Percentiles rank a stretch among this genome's conserved stretches.
phyloP scores from a whole-genome alignment of 495 filamentous ascomycete species.

The Trichoderma parareesei region DNA sequence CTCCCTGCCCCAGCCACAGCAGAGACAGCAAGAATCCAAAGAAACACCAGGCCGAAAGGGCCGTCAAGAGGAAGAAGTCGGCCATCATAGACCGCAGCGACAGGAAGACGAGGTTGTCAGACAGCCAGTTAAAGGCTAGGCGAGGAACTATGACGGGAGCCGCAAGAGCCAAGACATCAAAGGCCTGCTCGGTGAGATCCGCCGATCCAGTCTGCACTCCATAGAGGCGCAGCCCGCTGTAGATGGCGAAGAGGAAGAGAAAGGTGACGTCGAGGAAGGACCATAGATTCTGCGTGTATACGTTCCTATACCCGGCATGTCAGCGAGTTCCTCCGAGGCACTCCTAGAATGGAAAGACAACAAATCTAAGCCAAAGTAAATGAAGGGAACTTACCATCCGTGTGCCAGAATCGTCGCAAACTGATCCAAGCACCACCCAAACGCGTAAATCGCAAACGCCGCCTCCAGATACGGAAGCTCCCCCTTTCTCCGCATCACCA shows the following conservation, averaged over 20 bases:
- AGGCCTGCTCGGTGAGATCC: constrained; percentile 43
- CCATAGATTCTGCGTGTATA: constrained; percentile 73
- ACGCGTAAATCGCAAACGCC: constrained; percentile 54
- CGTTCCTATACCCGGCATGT: constrained; percentile 42
- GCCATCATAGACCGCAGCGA: constrained; percentile 66
- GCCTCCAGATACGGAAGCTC: constrained; percentile 45
- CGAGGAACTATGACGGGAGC: constrained; percentile 65
- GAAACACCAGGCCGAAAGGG: constrained; percentile 64
- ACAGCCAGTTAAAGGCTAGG: constrained; percentile 64
- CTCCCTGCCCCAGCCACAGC: constrained; percentile 51
- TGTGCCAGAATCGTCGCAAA: constrained; percentile 65
- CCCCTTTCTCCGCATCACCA: constrained; percentile 46
- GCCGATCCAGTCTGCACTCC: constrained; percentile 33
- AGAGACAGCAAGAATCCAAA: constrained; percentile 64
- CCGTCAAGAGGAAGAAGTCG: constrained; percentile 58
- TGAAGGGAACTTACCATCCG: constrained; percentile 41
- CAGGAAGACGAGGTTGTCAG: constrained; percentile 66
- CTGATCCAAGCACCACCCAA: constrained; percentile 67
- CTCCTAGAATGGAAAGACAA: not conserved
- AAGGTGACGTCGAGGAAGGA: constrained; percentile 69
- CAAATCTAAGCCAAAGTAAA: not conserved
- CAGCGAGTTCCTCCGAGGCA: not conserved
- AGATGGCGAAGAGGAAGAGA: constrained; percentile 50
- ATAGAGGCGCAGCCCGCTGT: constrained; percentile 52
- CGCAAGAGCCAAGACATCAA: constrained; percentile 60